Base-by-base conservation (phyloP, 176 grass and related monocot genomes). In the Musa itinerans region DNA sequence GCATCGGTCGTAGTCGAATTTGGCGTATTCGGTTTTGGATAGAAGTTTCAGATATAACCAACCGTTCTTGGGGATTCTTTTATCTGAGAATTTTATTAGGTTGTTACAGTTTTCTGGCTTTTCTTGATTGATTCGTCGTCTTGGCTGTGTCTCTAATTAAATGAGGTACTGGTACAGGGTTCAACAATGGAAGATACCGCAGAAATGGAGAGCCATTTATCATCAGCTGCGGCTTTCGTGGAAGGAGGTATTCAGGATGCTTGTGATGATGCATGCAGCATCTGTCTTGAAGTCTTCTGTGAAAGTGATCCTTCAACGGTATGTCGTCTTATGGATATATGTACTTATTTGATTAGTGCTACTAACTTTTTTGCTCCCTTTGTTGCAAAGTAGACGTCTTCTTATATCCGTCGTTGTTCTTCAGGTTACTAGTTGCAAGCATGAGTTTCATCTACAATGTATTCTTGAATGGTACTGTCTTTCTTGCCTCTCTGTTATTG, bases 401-500 rank as follows among this genome's bases (percentile, higher is more conserved):
- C 86, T 66, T 52, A 63, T 76, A 25, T 72, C 80, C 82, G 74
- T 78, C 6, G 63, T 65, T 13, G 71, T 89, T 81, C 70, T 81
- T 78, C 75, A 96, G 92, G 80, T 92, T 82, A 96, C 92, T 67
- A 71, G 76, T 78, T 96, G 92, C 84, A 92, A 96, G 67, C 92
- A 96, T 29, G 89, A 92, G 72, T 96, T 92, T 78, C 92, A 96
- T 86, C 84, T 96, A 55, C 92, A 96, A 72, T 96, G 92, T 81
- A 96, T 96, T 87, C 92, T 96, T 69, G 92, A 96, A 86, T 96
- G 92, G 92, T 96, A 89, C 65, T 74, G 83, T 78, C 20, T 34
- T 15, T 52, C 63, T 5, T 43, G 34, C 34, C 34, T 43, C 34
- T 43, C 34, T 43, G 34, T 43, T 43, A 43, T 43, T 43, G 4